Conservation (phyloP, 257 asterid genomes). For the Nicotiana attenuata region DNA sequence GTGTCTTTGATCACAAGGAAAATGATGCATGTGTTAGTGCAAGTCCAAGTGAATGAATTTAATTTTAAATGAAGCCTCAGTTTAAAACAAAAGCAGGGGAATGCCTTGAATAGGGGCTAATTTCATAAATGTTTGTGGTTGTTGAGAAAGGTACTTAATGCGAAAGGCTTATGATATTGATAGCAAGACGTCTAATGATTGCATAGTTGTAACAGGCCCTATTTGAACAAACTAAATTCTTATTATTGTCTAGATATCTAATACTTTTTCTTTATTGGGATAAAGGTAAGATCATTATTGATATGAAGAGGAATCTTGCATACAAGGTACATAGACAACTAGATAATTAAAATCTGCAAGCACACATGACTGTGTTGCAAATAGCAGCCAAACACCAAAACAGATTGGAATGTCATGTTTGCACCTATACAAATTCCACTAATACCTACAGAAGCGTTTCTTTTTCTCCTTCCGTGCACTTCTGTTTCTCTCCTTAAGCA, state of each 20-base stretch:
- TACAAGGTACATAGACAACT: background rate
- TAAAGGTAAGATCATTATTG: background rate
- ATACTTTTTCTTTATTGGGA: background rate
- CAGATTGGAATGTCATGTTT: background rate
- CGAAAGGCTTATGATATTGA: background rate
- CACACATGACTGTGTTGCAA: background rate
- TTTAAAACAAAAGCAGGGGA: background rate
- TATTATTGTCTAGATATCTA: background rate
- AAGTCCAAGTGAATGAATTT: background rate
- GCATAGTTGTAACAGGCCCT: background rate
- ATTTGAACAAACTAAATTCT: background rate
- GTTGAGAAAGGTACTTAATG: background rate
- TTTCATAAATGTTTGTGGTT: background rate
- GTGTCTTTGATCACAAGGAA: background rate
- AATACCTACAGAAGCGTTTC: background rate
- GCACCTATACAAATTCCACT: background rate
- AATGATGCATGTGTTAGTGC: background rate
- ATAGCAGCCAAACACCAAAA: background rate
- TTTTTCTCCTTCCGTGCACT: background rate
- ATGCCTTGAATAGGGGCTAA: background rate
- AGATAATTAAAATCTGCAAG: background rate
- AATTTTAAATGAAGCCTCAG: no score
- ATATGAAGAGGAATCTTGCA: background rate
- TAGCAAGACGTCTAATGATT: background rate
- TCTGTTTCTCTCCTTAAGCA: background rate